A percentile compares a stretch with the other conserved stretches of the same genome.
These are phyloP conservation scores for Penicillium paxilli DNA, from an alignment of 495 filamentous ascomycete genomes.

Conservation along the genomic window DNA sequence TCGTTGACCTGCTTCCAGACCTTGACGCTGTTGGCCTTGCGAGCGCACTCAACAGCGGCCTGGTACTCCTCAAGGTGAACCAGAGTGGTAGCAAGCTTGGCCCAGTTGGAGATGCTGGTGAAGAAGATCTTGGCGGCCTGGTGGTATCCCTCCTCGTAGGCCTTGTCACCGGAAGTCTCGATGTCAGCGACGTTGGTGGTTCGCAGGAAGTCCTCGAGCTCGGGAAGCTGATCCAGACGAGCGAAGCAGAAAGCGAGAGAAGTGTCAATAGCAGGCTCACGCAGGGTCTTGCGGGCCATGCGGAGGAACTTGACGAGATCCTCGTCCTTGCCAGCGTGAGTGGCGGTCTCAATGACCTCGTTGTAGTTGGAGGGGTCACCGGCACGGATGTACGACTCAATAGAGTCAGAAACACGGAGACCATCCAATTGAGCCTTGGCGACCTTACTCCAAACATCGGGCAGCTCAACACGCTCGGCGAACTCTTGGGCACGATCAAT, in stretches of 20 bases:
- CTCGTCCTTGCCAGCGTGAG: constrained; percentile 95
- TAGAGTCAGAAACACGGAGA: constrained; percentile 86
- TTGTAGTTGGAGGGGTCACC: constrained; percentile 88
- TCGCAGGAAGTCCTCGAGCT: constrained; percentile 96
- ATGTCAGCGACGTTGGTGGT: constrained; percentile 92
- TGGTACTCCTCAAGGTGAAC: constrained; percentile 98
- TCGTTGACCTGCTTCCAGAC: constrained; percentile 99
- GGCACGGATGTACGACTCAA: constrained; percentile 96
- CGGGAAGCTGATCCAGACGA: constrained; percentile 83
- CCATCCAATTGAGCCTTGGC: constrained; percentile 98
- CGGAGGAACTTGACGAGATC: constrained; percentile 95
- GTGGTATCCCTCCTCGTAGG: constrained; percentile 90
- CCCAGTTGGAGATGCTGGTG: constrained; percentile 98
- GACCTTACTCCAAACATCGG: constrained; percentile 99
- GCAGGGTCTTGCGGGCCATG: constrained; percentile 95
- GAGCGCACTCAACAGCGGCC: constrained; percentile 95
- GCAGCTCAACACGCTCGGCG: constrained; percentile 90
- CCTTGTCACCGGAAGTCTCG: constrained; percentile 96
- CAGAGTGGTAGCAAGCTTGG: constrained; percentile 94
- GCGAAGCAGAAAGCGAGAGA: constrained; percentile 91
- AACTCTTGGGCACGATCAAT: constrained; percentile 97
- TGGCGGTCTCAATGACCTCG: constrained; percentile 96
- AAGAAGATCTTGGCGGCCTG: constrained; percentile 99
- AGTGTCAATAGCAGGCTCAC: constrained; percentile 93
- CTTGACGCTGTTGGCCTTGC: constrained; percentile 99